Percentiles rank a stretch among this genome's conserved stretches.
Conservation (phyloP, 1,139 yeast species). For the Arxiozyma bovina region DNA sequence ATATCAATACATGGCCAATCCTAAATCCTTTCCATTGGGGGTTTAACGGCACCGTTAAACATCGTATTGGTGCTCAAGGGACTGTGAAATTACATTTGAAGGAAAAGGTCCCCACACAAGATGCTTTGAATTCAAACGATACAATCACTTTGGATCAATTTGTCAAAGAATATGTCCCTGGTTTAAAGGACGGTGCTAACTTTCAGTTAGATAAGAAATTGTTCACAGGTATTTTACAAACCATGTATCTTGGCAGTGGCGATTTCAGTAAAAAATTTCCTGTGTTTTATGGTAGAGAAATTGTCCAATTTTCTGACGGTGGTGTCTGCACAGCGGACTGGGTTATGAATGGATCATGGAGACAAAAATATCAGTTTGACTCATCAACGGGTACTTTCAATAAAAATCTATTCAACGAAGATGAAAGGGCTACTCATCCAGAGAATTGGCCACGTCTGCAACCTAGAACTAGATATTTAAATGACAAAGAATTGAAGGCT, state of each 20-base stretch:
- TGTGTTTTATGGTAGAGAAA: slow-evolving; percentile 70
- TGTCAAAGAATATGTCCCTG: slow-evolving; percentile 37
- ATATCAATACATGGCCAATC: slow-evolving; percentile 18
- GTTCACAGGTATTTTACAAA: slow-evolving; percentile 71
- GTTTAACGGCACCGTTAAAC: slow-evolving; percentile 36
- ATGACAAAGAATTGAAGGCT: slow-evolving; percentile 40
- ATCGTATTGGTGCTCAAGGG: slow-evolving; percentile 27
- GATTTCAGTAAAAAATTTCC: slow-evolving; percentile 44
- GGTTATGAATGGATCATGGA: slow-evolving; percentile 39
- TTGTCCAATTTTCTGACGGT: slow-evolving; percentile 49
- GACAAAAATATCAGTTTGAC: slow-evolving; percentile 33
- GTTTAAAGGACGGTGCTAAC: slow-evolving; percentile 37
- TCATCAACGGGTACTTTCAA: slow-evolving; percentile 20
- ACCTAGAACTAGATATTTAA: slow-evolving; percentile 66
- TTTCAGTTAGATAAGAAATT: slow-evolving; percentile 55
- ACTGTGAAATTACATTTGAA: slow-evolving; percentile 38
- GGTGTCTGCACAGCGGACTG: slow-evolving; percentile 76
- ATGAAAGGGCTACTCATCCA: slow-evolving; percentile 48
- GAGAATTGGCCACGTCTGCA: slow-evolving; percentile 68
- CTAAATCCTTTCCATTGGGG: slow-evolving; percentile 34
- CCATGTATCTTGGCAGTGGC: slow-evolving; percentile 53
- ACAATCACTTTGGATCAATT: slow-evolving; percentile 33
- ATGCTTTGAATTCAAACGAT: slow-evolving; percentile 8
- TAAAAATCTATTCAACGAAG: slow-evolving; percentile 40
- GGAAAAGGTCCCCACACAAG: slow-evolving; percentile 7